Conservation (phyloP, 148 eudicot species). For the Arbutus unedo region DNA sequence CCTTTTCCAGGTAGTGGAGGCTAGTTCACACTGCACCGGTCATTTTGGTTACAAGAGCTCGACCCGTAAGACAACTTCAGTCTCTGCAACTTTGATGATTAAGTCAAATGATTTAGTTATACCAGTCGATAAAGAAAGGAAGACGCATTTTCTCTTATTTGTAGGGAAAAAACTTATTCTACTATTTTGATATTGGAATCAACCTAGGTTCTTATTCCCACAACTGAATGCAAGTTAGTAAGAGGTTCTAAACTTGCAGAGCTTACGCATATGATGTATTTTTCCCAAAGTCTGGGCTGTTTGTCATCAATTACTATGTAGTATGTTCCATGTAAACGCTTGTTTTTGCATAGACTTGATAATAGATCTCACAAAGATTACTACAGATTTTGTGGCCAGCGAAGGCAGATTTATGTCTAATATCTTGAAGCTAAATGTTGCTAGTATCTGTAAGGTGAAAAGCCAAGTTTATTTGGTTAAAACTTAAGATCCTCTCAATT, state of each 20-base stretch:
- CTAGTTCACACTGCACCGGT: constrained; percentile 58
- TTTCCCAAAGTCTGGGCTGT: neutral
- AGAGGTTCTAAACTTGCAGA: neutral
- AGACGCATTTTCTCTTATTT: neutral
- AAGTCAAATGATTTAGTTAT: neutral
- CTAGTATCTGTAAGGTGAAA: neutral
- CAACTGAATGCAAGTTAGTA: neutral
- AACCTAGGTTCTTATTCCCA: neutral
- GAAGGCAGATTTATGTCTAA: too few species aligned
- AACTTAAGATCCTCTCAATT: too few species aligned
- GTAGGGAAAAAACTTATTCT: neutral
- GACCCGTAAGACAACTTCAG: constrained; percentile 48
- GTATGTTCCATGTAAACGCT: neutral
- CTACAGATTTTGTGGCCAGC: neutral
- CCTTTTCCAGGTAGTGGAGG: constrained; percentile 52
- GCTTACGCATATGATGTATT: too few species aligned
- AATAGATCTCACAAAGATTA: too few species aligned
- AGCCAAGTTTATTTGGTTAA: too few species aligned
- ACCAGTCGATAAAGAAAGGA: too few species aligned
- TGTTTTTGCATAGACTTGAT: neutral
- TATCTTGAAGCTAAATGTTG: neutral
- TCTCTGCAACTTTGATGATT: constrained; percentile 1
- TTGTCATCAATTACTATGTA: constrained; percentile 1
- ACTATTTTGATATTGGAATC: neutral
- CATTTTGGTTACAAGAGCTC: constrained; percentile 60